Percentiles rank a stretch among this genome's conserved stretches.
These are phyloP conservation scores for Lactifluus subvellereus DNA, from an alignment of 768 basidiomycete genomes.

Conservation along the genomic window DNA sequence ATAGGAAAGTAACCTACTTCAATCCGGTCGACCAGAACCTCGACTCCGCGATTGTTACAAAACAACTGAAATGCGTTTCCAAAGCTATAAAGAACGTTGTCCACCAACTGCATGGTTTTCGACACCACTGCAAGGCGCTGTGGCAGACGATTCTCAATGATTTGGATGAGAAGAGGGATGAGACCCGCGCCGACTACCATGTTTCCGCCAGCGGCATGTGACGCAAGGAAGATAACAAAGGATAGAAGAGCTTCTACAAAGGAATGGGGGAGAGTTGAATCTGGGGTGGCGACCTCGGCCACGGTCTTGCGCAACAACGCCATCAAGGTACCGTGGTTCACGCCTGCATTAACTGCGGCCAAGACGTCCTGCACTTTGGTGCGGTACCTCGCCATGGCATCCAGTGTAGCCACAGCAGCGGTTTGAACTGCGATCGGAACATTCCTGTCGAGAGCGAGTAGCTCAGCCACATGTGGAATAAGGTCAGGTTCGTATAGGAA, in stretches of 20 bases:
- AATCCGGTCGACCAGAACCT: conserved; percentile 78
- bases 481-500: conserved; percentile 96
- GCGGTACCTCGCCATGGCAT: conserved; percentile 83
- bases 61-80: conserved; percentile 84
- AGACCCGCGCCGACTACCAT: conserved; percentile 95
- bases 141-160: conserved; percentile 72
- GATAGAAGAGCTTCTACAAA: conserved; percentile 81
- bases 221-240: conserved; percentile 83
- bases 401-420: conserved; percentile 82
- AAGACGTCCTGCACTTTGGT: conserved; percentile 80
- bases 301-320: conserved; percentile 80
- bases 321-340: conserved; percentile 94
- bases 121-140: conserved; percentile 71
- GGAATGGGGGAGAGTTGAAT: conserved; percentile 61
- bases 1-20: conserved; percentile 48
- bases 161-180: conserved; percentile 81
- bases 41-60: conserved; percentile 77
- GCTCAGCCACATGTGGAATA: conserved; percentile 79
- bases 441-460: conserved; percentile 73
- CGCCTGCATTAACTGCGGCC: conserved; percentile 87
- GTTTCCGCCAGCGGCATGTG: conserved; percentile 78
- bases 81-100: conserved; percentile 87
- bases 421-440: conserved; percentile 72
- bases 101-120: conserved; percentile 87
- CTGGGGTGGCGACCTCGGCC: conserved; percentile 58